phyloP scores from a whole-genome alignment of 2,329 filamentous ascomycete species.

The Fusarium redolens region DNA sequence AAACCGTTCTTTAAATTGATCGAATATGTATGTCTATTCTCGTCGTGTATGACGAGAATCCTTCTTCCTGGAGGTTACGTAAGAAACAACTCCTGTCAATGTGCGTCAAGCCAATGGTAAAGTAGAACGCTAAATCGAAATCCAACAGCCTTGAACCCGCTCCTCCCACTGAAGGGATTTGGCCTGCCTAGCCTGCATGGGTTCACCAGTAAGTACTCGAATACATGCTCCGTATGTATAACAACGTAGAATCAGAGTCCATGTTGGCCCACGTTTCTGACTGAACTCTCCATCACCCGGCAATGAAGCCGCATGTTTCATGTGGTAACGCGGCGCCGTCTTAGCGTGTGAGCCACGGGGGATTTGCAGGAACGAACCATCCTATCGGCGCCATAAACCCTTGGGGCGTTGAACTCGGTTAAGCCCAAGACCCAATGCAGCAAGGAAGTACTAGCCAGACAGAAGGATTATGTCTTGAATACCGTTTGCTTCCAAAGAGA shows the following conservation, averaged over 20 bases:
- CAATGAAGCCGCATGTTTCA: constrained; percentile 39
- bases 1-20: background rate
- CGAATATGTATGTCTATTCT: background rate
- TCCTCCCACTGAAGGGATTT: background rate
- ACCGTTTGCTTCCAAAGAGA: background rate
- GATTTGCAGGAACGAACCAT: constrained; percentile 40
- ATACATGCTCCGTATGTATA: background rate
- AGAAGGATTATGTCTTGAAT: background rate
- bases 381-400: constrained; percentile 36
- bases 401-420: background rate
- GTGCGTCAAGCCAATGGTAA: background rate
- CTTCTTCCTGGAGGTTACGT: background rate
- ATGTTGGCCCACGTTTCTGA: background rate
- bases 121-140: background rate
- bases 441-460: background rate
- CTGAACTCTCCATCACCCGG: constrained; percentile 16
- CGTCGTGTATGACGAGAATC: background rate
- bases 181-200: background rate
- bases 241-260: background rate
- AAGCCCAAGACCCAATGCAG: background rate
- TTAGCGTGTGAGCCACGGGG: constrained; percentile 30
- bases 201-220: background rate
- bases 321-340: constrained; percentile 29
- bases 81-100: background rate
- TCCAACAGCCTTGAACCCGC: background rate